These are phyloP conservation scores for Fusarium nematophilum DNA, from an alignment of 2,329 filamentous ascomycete genomes.

Conservation along the genomic window DNA sequence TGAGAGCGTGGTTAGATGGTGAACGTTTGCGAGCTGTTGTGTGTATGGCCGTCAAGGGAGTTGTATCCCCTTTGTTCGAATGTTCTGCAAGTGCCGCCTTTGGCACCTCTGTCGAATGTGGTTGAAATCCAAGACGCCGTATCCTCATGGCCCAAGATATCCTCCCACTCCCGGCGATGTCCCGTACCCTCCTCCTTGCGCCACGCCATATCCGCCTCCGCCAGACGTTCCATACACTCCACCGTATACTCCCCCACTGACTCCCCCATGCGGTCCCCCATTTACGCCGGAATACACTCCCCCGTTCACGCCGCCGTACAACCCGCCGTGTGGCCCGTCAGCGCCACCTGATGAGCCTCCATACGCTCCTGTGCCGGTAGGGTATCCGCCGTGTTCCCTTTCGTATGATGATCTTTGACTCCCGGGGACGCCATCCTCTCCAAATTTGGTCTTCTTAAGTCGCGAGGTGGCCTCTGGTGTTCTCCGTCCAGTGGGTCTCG, in stretches of 20 bases:
- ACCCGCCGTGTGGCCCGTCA: slow-evolving; percentile 10
- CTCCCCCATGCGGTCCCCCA: slow-evolving; percentile 21
- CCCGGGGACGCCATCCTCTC: background rate
- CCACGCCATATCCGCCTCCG: slow-evolving; percentile 1
- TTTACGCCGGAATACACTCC: slow-evolving; percentile 23
- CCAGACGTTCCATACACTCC: slow-evolving; percentile 23
- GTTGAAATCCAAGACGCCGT: too few relatives aligned
- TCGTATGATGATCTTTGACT: slow-evolving; percentile 19
- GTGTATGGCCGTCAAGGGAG: too few relatives aligned
- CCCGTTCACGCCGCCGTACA: slow-evolving; percentile 30
- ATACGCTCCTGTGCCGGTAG: slow-evolving; percentile 1
- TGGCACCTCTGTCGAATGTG: too few relatives aligned
- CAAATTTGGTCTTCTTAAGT: slow-evolving; percentile 23
- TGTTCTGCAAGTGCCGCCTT: too few relatives aligned
- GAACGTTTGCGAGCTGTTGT: too few relatives aligned
- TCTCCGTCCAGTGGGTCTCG: slow-evolving; percentile 15
- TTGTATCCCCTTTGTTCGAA: too few relatives aligned
- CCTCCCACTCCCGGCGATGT: slow-evolving; percentile 27
- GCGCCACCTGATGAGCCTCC: slow-evolving; percentile 10
- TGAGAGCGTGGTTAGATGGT: too few relatives aligned
- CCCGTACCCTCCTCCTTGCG: slow-evolving; percentile 22
- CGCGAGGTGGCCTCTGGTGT: slow-evolving; percentile 29
- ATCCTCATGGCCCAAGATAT: too few relatives aligned
- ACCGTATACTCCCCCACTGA: slow-evolving; percentile 29
- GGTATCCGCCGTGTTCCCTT: slow-evolving; percentile 6